A percentile compares a stretch with the other conserved stretches of the same genome.
These are phyloP conservation scores for Parastagonospora nodorum DNA, from an alignment of 2,329 filamentous ascomycete species.

Conservation along the genomic window DNA sequence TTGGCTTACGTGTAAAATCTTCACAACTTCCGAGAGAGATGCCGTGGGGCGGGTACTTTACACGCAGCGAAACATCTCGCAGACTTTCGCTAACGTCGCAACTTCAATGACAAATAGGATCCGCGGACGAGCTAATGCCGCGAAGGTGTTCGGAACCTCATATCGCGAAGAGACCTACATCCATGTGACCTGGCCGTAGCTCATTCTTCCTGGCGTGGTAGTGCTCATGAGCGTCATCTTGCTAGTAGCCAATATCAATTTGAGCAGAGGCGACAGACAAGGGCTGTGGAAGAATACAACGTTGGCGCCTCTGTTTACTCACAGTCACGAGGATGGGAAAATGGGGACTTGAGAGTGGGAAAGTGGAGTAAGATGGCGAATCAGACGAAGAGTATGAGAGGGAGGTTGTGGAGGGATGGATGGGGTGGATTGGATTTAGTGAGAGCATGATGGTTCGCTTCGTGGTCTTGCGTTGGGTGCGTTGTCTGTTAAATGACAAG, in stretches of 20 bases:
- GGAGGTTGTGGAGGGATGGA: background rate
- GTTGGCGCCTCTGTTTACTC: background rate
- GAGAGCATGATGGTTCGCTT: background rate
- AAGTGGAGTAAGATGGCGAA: conserved; percentile 4
- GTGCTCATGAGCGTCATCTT: conserved; percentile 5
- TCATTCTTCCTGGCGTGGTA: conserved; percentile 2
- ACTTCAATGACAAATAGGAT: conserved; percentile 6
- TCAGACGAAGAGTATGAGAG: conserved; percentile 3
- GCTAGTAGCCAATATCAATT: background rate
- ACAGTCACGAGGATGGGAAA: background rate
- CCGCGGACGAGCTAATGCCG: background rate
- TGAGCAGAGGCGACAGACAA: background rate
- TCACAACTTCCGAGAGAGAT: background rate
- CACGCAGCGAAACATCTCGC: background rate
- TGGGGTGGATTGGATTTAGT: conserved; percentile 1
- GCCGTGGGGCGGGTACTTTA: background rate
- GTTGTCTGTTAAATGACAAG: no score
- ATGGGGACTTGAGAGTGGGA: background rate
- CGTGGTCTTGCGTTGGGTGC: background rate
- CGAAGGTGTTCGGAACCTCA: background rate
- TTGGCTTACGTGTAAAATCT: background rate
- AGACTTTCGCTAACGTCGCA: conserved; percentile 1
- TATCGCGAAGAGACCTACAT: conserved; percentile 5
- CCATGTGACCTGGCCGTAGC: conserved; percentile 1
- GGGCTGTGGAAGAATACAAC: conserved; percentile 5